phyloP scores from a whole-genome alignment of 495 filamentous ascomycete genomes.

The Sphaerosporella brunnea region DNA sequence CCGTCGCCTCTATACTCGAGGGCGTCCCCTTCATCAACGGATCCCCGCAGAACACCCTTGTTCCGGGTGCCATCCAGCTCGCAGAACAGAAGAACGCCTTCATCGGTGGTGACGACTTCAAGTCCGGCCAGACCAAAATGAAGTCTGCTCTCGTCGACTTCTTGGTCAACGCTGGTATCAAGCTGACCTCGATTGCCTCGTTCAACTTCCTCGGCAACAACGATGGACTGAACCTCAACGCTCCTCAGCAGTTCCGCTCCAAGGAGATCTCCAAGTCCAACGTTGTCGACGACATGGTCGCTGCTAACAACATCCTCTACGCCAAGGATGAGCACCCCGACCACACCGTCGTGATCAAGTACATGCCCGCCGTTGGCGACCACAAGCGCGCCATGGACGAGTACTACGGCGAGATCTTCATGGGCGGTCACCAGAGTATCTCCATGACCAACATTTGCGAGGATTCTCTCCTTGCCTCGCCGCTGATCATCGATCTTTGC shows the following conservation, averaged over 20 bases:
- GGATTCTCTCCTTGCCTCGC: slow-evolving; percentile 92
- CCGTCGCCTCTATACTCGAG: slow-evolving; percentile 84
- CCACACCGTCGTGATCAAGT: slow-evolving; percentile 88
- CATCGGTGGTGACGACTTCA: slow-evolving; percentile 98
- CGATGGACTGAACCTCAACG: slow-evolving; percentile 95
- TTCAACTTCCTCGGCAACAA: slow-evolving; percentile 99
- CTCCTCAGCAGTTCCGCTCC: slow-evolving; percentile 93
- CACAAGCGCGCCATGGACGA: slow-evolving; percentile 98
- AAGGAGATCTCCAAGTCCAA: slow-evolving; percentile 99
- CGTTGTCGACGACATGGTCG: slow-evolving; percentile 98
- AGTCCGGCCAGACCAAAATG: slow-evolving; percentile 99
- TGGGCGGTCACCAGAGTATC: slow-evolving; percentile 97
- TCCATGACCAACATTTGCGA: slow-evolving; percentile 96
- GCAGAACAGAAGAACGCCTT: slow-evolving; percentile 79
- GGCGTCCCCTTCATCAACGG: slow-evolving; percentile 94
- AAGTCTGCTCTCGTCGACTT: slow-evolving; percentile 98
- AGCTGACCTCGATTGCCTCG: slow-evolving; percentile 94
- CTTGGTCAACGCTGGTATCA: slow-evolving; percentile 95
- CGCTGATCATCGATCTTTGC: slow-evolving; percentile 92
- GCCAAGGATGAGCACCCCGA: slow-evolving; percentile 72
- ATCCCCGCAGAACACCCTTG: slow-evolving; percentile 97
- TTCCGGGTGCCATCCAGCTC: slow-evolving; percentile 75
- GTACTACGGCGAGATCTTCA: slow-evolving; percentile 98
- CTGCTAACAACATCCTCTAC: slow-evolving; percentile 82
- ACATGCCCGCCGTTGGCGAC: slow-evolving; percentile 97